These are phyloP conservation scores for Linnemannia exigua DNA, from an alignment of 192 early-diverging fungal species.

Conservation along the genomic window DNA sequence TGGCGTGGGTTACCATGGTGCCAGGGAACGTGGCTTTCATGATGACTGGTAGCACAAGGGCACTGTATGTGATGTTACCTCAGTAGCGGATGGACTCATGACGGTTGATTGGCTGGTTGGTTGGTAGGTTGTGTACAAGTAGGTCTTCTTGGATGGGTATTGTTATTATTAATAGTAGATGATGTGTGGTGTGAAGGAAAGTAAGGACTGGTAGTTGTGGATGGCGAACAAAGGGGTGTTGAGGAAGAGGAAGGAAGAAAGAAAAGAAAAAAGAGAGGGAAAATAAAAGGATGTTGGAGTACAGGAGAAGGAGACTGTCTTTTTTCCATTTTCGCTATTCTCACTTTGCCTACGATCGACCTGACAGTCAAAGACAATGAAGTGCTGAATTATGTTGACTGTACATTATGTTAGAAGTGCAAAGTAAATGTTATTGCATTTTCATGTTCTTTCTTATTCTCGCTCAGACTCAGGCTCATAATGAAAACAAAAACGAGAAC, in stretches of 20 bases:
- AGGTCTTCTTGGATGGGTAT: background rate
- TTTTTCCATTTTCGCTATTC: background rate
- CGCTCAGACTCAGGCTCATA: conserved; percentile 19
- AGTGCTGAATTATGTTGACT: too few species aligned
- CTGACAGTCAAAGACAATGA: background rate
- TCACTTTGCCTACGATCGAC: background rate
- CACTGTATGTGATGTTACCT: conserved; percentile 5
- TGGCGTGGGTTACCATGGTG: background rate
- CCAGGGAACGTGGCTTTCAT: background rate
- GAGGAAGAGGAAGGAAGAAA: background rate
- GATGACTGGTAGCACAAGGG: background rate
- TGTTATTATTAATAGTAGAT: background rate
- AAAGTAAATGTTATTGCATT: background rate
- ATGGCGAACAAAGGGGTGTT: background rate
- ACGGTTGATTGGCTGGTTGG: background rate
- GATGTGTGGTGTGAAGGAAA: background rate
- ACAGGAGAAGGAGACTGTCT: background rate
- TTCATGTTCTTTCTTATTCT: background rate
- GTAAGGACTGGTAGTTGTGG: background rate
- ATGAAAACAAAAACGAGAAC: too few species aligned
- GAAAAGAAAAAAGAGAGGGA: background rate
- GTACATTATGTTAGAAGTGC: too few species aligned
- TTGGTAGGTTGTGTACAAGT: background rate
- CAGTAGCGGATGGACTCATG: conserved; percentile 34
- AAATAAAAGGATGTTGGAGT: conserved; percentile 4